A percentile compares a stretch with the other conserved stretches of the same genome.
Evolutionary conservation across 176 grass and related monocot species (phyloP).

Genomic region (Carex pumila): DNA sequence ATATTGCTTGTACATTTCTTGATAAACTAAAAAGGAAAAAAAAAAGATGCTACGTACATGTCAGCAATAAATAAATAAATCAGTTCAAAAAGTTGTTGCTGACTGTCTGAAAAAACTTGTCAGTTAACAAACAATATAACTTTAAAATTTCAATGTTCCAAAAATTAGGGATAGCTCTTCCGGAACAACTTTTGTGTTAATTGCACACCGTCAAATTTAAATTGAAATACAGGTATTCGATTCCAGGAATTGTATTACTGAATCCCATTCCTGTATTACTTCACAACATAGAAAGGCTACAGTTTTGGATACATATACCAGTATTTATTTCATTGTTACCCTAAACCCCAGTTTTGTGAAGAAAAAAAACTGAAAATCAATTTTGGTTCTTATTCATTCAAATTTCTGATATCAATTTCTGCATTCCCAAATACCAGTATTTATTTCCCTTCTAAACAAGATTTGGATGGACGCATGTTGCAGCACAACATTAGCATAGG

Average conservation of each 20-base stretch:
- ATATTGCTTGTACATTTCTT: too few species aligned
- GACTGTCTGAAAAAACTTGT: background rate
- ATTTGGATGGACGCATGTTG: background rate
- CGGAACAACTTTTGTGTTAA: too few species aligned
- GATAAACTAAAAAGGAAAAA: too few species aligned
- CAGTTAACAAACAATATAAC: constrained; percentile 10
- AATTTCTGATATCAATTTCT: background rate
- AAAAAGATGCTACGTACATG: too few species aligned
- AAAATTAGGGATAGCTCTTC: too few species aligned
- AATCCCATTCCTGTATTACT: background rate
- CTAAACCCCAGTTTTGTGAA: background rate
- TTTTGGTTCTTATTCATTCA: background rate
- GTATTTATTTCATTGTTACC: too few species aligned
- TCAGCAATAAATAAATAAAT: too few species aligned
- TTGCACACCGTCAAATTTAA: too few species aligned
- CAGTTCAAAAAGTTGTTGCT: too few species aligned
- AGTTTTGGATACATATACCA: background rate
- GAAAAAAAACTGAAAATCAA: background rate
- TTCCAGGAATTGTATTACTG: background rate
- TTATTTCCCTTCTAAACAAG: background rate
- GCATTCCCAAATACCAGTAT: background rate
- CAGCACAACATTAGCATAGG: background rate
- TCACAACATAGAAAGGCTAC: background rate
- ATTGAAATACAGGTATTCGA: too few species aligned
- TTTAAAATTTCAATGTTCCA: background rate